phyloP scores from a whole-genome alignment of 164 flowering plant species.

The Dillenia suffruticosa region DNA sequence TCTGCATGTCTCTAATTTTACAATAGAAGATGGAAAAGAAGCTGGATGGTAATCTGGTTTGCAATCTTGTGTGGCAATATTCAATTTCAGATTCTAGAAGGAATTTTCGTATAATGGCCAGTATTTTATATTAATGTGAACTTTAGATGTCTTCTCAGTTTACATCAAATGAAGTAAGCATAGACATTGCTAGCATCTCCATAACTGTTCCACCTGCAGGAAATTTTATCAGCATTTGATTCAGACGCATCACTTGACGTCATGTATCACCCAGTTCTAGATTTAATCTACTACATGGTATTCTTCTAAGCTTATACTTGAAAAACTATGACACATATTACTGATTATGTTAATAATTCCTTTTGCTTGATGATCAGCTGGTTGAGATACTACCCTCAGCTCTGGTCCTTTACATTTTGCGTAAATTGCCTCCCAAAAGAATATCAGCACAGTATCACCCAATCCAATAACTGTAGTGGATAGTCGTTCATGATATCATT shows the following conservation, averaged over 20 bases:
- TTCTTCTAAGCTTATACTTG: background rate
- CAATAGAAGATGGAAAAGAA: background rate
- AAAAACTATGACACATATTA: background rate
- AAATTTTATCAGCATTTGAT: slow-evolving; percentile 73
- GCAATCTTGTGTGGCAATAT: too few species aligned
- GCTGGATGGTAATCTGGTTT: too few species aligned
- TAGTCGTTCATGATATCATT: background rate
- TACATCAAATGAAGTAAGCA: too few species aligned
- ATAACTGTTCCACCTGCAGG: slow-evolving; percentile 38
- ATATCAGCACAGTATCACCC: slow-evolving; percentile 90
- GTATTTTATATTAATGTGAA: too few species aligned
- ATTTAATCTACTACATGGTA: slow-evolving; percentile 84
- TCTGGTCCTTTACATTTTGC: slow-evolving; percentile 82
- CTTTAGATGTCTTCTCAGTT: too few species aligned
- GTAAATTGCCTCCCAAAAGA: slow-evolving; percentile 91
- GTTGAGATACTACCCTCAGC: slow-evolving; percentile 92
- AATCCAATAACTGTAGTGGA: slow-evolving; percentile 35
- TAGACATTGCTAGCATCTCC: too few species aligned
- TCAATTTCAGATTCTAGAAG: too few species aligned
- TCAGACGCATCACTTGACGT: slow-evolving; percentile 79
- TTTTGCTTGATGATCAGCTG: slow-evolving; percentile 37
- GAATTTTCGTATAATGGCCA: too few species aligned
- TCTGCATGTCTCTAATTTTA: background rate
- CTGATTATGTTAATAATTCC: background rate
- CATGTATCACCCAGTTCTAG: slow-evolving; percentile 76